A percentile compares a stretch with the other conserved stretches of the same genome.
Evolutionary conservation across 2,329 filamentous ascomycete species (phyloP).

Genomic region (Leptosphaerulina australis): DNA sequence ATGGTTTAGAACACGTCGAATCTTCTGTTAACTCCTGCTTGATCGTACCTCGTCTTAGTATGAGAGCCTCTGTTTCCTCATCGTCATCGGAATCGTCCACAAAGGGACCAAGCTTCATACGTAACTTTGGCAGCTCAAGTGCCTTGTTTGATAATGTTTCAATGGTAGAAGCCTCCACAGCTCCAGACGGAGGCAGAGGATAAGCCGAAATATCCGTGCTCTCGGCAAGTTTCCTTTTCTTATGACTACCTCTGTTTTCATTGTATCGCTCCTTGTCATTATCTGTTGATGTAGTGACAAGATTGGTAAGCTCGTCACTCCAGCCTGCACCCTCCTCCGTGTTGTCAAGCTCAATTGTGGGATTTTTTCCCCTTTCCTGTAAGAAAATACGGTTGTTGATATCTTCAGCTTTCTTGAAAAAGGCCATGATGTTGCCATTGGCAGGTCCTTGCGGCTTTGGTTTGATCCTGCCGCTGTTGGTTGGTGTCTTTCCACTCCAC

Average conservation of each 20-base stretch:
- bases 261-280: conserved; percentile 48
- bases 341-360: conserved; percentile 27
- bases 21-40: conserved; percentile 17
- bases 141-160: conserved; percentile 7
- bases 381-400: conserved; percentile 48
- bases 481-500: conserved; percentile 42
- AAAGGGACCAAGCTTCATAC: conserved; percentile 64
- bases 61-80: conserved; percentile 20
- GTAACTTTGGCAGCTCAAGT: conserved; percentile 24
- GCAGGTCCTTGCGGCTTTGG: conserved; percentile 48
- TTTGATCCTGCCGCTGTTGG: conserved; percentile 43
- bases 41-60: conserved; percentile 32
- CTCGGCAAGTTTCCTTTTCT: conserved; percentile 48
- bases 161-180: conserved; percentile 5
- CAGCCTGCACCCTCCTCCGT: conserved; percentile 39
- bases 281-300: conserved; percentile 27
- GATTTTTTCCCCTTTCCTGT: conserved; percentile 36
- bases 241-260: conserved; percentile 51
- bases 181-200: conserved; percentile 34
- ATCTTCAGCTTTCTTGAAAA: conserved; percentile 60
- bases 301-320: conserved; percentile 35
- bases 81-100: conserved; percentile 72
- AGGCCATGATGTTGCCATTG: conserved; percentile 60
- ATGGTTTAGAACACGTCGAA: conserved; percentile 29
- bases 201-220: conserved; percentile 50